phyloP scores from a whole-genome alignment of 345 rosid species.

The Eucalyptus victrix region DNA sequence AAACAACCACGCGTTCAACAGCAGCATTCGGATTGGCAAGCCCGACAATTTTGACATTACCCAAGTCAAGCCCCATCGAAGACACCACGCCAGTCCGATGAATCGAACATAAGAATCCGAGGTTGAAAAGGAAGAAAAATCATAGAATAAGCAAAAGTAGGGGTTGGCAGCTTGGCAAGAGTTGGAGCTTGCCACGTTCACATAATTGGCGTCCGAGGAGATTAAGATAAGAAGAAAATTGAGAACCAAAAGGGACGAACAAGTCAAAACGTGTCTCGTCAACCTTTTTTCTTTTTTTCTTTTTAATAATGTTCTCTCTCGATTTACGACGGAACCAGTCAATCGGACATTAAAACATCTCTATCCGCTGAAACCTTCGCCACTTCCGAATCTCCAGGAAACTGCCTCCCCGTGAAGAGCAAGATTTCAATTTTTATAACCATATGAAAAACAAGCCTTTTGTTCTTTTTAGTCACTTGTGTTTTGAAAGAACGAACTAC shows the following conservation, averaged over 20 bases:
- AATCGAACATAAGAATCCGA: background rate
- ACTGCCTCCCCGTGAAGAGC: background rate
- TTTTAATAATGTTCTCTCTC: background rate
- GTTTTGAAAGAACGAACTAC: background rate
- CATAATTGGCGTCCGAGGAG: background rate
- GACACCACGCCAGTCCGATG: background rate
- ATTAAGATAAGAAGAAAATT: background rate
- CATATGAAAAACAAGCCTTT: background rate
- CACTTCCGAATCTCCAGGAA: background rate
- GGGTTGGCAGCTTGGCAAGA: background rate
- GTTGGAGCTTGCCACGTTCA: background rate
- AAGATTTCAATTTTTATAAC: background rate
- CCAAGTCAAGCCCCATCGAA: background rate
- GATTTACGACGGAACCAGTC: background rate
- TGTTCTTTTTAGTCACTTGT: background rate
- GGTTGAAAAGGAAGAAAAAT: background rate
- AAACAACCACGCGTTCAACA: background rate
- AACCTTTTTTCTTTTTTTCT: background rate
- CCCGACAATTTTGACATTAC: background rate
- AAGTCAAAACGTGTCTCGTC: background rate
- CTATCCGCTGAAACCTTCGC: background rate
- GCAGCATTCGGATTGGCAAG: background rate
- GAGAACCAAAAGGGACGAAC: background rate
- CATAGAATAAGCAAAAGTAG: background rate
- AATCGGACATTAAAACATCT: background rate